A percentile compares a stretch with the other conserved stretches of the same genome.
Evolutionary conservation across 345 rosid genomes (phyloP).

Genomic region (Lepidium africanum): DNA sequence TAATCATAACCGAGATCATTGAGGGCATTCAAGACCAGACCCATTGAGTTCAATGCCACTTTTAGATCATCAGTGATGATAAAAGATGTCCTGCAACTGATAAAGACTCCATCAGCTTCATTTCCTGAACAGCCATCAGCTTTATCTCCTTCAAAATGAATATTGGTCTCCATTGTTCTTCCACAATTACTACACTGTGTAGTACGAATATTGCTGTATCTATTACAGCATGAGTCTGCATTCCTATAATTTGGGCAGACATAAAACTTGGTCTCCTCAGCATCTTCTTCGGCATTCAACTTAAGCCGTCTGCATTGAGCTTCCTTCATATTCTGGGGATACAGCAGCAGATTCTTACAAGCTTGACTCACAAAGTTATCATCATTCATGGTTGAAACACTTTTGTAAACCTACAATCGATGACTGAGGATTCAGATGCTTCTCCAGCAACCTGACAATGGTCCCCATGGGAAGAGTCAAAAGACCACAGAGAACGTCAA

Average conservation of each 20-base stretch:
- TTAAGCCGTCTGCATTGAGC: background rate
- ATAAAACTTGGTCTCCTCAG: slow-evolving; percentile 6
- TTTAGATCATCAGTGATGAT: slow-evolving; percentile 25
- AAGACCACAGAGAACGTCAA: slow-evolving; percentile 20
- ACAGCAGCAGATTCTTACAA: background rate
- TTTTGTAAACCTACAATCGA: slow-evolving; percentile 13
- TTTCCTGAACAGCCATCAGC: background rate
- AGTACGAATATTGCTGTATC: background rate
- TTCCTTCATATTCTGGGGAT: slow-evolving; percentile 8
- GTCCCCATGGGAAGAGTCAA: slow-evolving; percentile 22
- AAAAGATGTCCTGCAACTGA: slow-evolving; percentile 4
- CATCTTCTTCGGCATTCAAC: background rate
- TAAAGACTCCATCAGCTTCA: slow-evolving; percentile 2
- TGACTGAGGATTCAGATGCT: background rate
- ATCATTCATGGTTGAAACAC: slow-evolving; percentile 1
- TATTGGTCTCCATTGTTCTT: background rate
- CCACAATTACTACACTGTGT: background rate
- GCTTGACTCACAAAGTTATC: background rate
- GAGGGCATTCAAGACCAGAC: slow-evolving; percentile 5
- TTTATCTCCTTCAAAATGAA: background rate
- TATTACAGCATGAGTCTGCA: background rate
- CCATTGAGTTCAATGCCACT: slow-evolving; percentile 7
- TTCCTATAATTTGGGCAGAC: background rate
- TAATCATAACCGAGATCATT: slow-evolving; percentile 4
- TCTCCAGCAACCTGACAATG: slow-evolving; percentile 12